Evolutionary conservation across 1,284 basidiomycete species (phyloP).

Genomic region (Porogramme epimiltina): DNA sequence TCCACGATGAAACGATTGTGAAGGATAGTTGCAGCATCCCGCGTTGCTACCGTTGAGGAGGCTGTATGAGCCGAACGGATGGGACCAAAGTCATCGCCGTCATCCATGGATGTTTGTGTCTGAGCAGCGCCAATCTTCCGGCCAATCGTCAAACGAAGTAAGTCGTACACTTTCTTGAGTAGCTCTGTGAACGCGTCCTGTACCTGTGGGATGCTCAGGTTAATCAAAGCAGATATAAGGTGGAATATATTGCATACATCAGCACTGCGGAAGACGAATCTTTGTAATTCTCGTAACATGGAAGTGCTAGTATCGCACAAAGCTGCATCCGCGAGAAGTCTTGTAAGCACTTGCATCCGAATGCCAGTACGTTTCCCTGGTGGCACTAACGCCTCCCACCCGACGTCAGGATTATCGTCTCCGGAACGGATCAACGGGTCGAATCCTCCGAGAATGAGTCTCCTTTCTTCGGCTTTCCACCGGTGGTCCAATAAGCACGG

Average conservation of each 20-base stretch:
- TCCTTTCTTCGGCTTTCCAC: slow-evolving; percentile 65
- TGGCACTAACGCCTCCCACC: slow-evolving; percentile 59
- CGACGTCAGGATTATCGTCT: slow-evolving; percentile 28
- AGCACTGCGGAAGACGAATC: slow-evolving; percentile 58
- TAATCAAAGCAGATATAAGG: too few species aligned
- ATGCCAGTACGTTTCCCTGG: slow-evolving; percentile 73
- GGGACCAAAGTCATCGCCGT: slow-evolving; percentile 65
- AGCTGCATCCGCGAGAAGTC: slow-evolving; percentile 31
- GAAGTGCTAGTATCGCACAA: slow-evolving; percentile 5
- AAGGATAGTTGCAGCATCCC: slow-evolving; percentile 1
- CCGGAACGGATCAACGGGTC: slow-evolving; percentile 55
- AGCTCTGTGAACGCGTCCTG: slow-evolving; percentile 52
- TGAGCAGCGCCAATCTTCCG: slow-evolving; percentile 1
- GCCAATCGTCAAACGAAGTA: slow-evolving; percentile 36
- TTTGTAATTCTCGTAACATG: slow-evolving; percentile 41
- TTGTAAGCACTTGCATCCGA: slow-evolving; percentile 49
- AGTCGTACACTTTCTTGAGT: slow-evolving; percentile 38
- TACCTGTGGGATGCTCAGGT: slow-evolving; percentile 54
- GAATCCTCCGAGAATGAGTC: slow-evolving; percentile 63
- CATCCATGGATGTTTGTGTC: not conserved
- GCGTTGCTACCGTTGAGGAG: not conserved
- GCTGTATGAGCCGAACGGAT: slow-evolving; percentile 45
- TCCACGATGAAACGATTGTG: slow-evolving; percentile 39
- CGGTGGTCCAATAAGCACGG: slow-evolving; percentile 43
- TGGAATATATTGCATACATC: too few species aligned